phyloP scores from a whole-genome alignment of 23 red algal genomes.

The Pyropia haitanensis region DNA sequence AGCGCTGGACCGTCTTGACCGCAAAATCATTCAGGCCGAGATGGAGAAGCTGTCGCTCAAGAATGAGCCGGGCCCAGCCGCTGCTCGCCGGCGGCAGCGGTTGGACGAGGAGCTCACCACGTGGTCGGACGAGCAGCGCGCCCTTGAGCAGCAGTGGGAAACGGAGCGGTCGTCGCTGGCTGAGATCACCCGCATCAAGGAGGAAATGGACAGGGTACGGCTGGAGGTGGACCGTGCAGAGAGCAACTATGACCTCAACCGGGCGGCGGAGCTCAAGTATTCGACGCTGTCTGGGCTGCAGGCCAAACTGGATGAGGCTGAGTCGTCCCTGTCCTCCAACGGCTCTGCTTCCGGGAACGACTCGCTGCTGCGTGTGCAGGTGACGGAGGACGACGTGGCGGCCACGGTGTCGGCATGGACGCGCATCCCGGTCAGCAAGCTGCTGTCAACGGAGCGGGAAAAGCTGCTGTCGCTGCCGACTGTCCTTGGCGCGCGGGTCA shows the following conservation, averaged over 20 bases:
- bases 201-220: slow-evolving; percentile 71
- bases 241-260: slow-evolving; percentile 82
- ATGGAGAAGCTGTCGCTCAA: slow-evolving; percentile 93
- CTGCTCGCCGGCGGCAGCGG: slow-evolving; percentile 26
- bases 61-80: slow-evolving; percentile 60
- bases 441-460: slow-evolving; percentile 72
- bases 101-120: slow-evolving; percentile 57
- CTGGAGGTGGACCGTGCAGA: slow-evolving; percentile 90
- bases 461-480: slow-evolving; percentile 74
- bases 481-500: slow-evolving; percentile 71
- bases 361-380: slow-evolving; percentile 77
- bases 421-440: slow-evolving; percentile 86
- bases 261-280: slow-evolving; percentile 90
- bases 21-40: slow-evolving; percentile 81
- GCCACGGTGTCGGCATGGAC: slow-evolving; percentile 91
- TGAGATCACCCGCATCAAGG: slow-evolving; percentile 58
- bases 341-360: background rate
- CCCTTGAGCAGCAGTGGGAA: slow-evolving; percentile 84
- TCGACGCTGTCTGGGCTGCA: slow-evolving; percentile 59
- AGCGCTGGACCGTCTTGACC: slow-evolving; percentile 74
- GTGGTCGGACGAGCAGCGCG: slow-evolving; percentile 51
- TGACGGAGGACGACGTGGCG: slow-evolving; percentile 96
- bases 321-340: slow-evolving; percentile 22
- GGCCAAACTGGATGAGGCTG: slow-evolving; percentile 54
- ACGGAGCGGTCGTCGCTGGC: slow-evolving; percentile 57